Evolutionary conservation across 83 land plant species (phyloP), one percentile per base, ranked within the genome.

Genomic region (Diphasiastrum complanatum): DNA sequence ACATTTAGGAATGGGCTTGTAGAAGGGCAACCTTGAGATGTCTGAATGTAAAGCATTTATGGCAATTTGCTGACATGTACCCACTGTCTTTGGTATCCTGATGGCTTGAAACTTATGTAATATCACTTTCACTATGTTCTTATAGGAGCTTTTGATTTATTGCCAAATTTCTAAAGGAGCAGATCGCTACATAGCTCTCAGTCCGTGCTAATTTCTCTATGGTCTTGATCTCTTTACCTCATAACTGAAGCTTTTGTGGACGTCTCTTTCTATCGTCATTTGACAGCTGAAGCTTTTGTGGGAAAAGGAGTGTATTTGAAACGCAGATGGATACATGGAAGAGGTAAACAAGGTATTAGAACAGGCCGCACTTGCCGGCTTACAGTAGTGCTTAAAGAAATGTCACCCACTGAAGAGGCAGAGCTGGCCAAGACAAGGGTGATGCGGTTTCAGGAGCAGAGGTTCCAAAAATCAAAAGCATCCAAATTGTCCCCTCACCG

Each of bases 261-360:
- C 36, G 12, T 16, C 33, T 19, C 33, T n/a, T 64, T 38, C 24
- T 31, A 38, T 64, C 27, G 27, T 64, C 65, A 34, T 43, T 27
- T 66, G 1, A 16, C 78, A 93, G 99, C 84, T 37, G 95, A 95
- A 72, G 99, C 99, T 36, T 95, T 83, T 77, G 97, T 90, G 8
- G 97, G 97, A 1, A 95, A 95, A 66, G 99, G 52, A 49, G 16
- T 40, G 8, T 40, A 40, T 40, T 40, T 8, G 8, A 8, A 8
- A 40, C 16, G 8, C 43, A 40, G 16, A 16, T 40, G 43, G 5
- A 66, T 66, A 45, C 99, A 95, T 68, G 79, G 88, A 18, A 95
- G 86, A 64, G 93, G 93, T n/a, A 80, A 71, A 67, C 33, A 45
- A 56, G 99, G 99, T 0, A 74, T 79, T 19, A 82, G 46, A 76